phyloP scores from a whole-genome alignment of 108 stramenopile genomes.

The Skeletonema tropicum region DNA sequence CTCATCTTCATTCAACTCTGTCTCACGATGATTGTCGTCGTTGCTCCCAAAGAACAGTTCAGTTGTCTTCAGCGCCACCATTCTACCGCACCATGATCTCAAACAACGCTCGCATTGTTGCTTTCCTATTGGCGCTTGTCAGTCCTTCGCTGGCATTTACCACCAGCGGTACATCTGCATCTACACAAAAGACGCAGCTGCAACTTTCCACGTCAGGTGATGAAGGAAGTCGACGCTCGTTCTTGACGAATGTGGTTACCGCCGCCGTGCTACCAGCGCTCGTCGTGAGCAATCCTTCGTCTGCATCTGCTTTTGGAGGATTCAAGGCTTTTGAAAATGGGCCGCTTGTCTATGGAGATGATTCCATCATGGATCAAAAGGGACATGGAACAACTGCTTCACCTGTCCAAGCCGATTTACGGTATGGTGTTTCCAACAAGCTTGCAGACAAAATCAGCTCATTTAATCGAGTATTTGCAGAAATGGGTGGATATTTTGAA shows the following conservation, averaged over 20 bases:
- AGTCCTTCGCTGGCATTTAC: not conserved
- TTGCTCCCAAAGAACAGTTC: not conserved
- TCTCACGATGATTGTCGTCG: too few species aligned
- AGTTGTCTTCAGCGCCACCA: not conserved
- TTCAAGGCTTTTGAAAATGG: slow-evolving; percentile 16
- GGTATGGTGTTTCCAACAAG: slow-evolving; percentile 58
- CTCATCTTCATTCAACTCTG: too few species aligned
- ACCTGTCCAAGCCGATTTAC: slow-evolving; percentile 69
- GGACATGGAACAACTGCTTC: slow-evolving; percentile 67
- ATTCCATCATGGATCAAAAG: slow-evolving; percentile 61
- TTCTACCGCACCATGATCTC: not conserved
- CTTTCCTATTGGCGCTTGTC: not conserved
- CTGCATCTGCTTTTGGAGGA: slow-evolving; percentile 19
- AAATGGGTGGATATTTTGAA: slow-evolving; percentile 42
- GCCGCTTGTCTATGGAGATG: slow-evolving; percentile 45
- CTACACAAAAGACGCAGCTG: not conserved
- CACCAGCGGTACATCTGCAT: not conserved
- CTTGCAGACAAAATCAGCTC: slow-evolving; percentile 77
- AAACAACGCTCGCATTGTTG: not conserved
- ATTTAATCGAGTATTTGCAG: slow-evolving; percentile 69
- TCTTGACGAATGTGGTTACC: slow-evolving; percentile 28
- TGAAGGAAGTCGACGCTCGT: slow-evolving; percentile 21
- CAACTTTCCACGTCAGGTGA: not conserved
- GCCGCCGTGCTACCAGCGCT: slow-evolving; percentile 11
- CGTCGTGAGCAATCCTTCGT: slow-evolving; percentile 10